Conservation (phyloP, 441 rosid species). For the Adansonia grandidieri region DNA sequence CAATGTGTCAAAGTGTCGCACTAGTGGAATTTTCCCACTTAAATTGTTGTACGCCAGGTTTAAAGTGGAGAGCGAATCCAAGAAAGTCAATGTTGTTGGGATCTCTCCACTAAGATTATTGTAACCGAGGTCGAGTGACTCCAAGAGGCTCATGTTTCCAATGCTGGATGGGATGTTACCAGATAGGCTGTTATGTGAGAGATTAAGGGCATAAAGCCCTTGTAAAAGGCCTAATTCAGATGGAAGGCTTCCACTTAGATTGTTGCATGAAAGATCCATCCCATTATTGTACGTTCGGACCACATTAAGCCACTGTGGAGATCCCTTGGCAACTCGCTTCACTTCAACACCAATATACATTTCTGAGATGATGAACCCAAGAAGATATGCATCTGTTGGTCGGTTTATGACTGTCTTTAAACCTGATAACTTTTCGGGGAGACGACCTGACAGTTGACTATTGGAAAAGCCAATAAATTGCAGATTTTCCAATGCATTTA, state of each 20-base stretch:
- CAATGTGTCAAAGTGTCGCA: slow-evolving; percentile 31
- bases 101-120: slow-evolving; percentile 29
- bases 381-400: not conserved
- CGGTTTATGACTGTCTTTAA: slow-evolving; percentile 20
- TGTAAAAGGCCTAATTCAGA: slow-evolving; percentile 23
- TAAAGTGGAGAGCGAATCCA: slow-evolving; percentile 30
- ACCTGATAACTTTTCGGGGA: slow-evolving; percentile 17
- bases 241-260: slow-evolving; percentile 27
- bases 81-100: slow-evolving; percentile 23
- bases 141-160: slow-evolving; percentile 19
- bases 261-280: slow-evolving; percentile 25
- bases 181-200: slow-evolving; percentile 18
- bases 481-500: slow-evolving; percentile 27
- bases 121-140: slow-evolving; percentile 30
- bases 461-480: slow-evolving; percentile 24
- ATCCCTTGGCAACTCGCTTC: slow-evolving; percentile 19
- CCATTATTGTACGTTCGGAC: slow-evolving; percentile 20
- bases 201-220: slow-evolving; percentile 31
- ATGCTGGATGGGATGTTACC: slow-evolving; percentile 18
- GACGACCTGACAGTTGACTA: slow-evolving; percentile 27
- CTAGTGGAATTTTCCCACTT: slow-evolving; percentile 35
- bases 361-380: slow-evolving; percentile 16
- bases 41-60: slow-evolving; percentile 37
- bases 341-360: slow-evolving; percentile 15
- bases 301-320: not conserved